Conservation (phyloP, 2,329 filamentous ascomycete genomes). For the Metarhizium humberi region DNA sequence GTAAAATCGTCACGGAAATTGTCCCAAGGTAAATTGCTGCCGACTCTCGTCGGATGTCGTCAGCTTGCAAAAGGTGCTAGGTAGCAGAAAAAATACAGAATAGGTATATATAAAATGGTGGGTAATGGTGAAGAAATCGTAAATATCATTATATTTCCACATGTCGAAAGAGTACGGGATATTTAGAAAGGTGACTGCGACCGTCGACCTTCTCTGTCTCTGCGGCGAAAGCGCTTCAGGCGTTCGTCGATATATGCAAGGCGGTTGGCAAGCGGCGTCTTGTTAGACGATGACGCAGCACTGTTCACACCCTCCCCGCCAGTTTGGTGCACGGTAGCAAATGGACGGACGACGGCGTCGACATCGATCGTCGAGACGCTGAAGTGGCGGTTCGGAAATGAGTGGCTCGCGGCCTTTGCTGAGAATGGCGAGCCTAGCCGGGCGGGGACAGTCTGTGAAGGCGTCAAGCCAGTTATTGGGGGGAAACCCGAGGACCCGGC, state of each 20-base stretch:
- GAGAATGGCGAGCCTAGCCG: conserved; percentile 53
- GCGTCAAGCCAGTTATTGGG: conserved; percentile 10
- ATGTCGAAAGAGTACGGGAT: conserved; percentile 7
- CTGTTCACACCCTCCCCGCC: conserved; percentile 17
- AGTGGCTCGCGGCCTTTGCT: conserved; percentile 40
- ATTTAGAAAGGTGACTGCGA: conserved; percentile 41
- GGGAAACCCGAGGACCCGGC: conserved; percentile 1
- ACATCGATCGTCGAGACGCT: conserved; percentile 36
- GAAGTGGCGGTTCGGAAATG: conserved; percentile 49
- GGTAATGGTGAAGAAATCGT: neutral
- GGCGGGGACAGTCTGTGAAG: conserved; percentile 27
- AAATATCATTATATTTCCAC: conserved; percentile 2
- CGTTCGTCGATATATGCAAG: conserved; percentile 51
- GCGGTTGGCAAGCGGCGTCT: conserved; percentile 38
- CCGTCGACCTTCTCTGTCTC: conserved; percentile 29
- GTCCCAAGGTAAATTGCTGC: neutral
- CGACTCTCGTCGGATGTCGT: neutral
- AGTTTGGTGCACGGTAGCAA: conserved; percentile 47
- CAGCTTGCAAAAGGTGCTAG: neutral
- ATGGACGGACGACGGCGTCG: conserved; percentile 38
- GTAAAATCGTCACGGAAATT: conserved; percentile 12
- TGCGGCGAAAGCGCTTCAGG: conserved; percentile 43
- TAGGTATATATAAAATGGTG: neutral
- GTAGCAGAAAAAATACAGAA: neutral
- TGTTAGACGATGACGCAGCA: conserved; percentile 18